Conservation (phyloP, 352 stramenopile genomes). For the Saprolegnia parasitica region DNA sequence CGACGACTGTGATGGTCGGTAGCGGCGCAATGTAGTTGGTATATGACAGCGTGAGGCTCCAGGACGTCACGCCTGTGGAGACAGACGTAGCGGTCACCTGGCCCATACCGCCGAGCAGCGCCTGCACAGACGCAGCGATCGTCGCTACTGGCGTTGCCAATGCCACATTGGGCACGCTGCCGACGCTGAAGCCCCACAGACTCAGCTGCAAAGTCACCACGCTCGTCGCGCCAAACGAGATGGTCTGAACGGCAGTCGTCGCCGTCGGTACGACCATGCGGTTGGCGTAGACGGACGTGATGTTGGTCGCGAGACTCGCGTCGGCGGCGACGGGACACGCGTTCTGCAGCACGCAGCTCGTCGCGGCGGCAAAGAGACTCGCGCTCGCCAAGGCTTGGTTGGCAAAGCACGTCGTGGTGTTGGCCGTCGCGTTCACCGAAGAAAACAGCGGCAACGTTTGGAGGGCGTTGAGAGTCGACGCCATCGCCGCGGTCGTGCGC, state of each 20-base stretch:
- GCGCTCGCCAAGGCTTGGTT: not conserved
- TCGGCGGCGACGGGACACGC: not conserved
- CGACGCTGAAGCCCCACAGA: too few relatives aligned
- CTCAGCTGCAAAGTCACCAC: too few relatives aligned
- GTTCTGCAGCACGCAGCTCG: not conserved
- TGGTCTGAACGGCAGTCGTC: not conserved
- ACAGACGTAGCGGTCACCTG: not conserved
- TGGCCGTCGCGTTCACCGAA: not conserved
- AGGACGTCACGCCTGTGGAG: not conserved
- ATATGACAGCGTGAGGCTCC: not conserved
- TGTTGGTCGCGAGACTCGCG: not conserved
- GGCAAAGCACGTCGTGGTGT: not conserved
- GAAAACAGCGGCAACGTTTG: not conserved
- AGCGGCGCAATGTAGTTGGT: slow-evolving; percentile 3
- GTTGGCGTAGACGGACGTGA: not conserved
- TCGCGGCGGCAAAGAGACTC: not conserved
- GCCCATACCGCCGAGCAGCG: not conserved
- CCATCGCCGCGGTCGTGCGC: not conserved
- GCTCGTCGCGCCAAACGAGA: not conserved
- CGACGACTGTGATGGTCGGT: not conserved
- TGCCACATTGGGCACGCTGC: too few relatives aligned
- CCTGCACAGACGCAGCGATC: not conserved
- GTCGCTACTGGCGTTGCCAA: not conserved
- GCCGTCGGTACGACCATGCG: not conserved
- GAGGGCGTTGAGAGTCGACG: not conserved